Percentiles rank a stretch among this genome's conserved stretches.
Conservation (phyloP, 140 eudicot genomes). For the Ambrosia hybrid region DNA sequence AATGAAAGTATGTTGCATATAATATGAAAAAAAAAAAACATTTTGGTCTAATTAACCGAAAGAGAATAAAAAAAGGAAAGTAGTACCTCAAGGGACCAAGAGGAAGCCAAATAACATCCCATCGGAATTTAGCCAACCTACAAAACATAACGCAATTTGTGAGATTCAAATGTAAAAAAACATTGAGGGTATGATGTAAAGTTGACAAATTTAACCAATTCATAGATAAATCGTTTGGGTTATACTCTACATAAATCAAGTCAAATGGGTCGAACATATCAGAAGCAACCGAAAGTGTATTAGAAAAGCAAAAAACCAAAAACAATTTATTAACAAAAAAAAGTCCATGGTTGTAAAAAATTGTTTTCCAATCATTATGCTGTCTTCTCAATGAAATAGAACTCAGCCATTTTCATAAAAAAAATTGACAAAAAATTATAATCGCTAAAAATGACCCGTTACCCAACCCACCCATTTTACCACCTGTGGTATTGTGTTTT, state of each 20-base stretch:
- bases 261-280: neutral
- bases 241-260: neutral
- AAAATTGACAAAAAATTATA: too few species aligned
- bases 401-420: neutral
- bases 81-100: constrained; percentile 72
- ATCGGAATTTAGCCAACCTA: constrained; percentile 80
- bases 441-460: neutral
- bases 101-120: constrained; percentile 94
- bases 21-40: neutral
- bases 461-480: neutral
- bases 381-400: neutral
- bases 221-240: neutral
- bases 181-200: neutral
- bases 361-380: neutral
- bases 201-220: neutral
- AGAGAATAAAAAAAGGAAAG: neutral
- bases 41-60: neutral
- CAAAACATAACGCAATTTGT: constrained; percentile 18
- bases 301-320: neutral
- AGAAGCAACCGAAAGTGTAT: neutral
- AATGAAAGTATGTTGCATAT: neutral
- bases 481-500: neutral
- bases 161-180: neutral
- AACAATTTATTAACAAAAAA: neutral
- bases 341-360: neutral